Percentiles rank a stretch among this genome's conserved stretches.
phyloP scores from a whole-genome alignment of 1,139 yeast genomes.

The Scheffersomyces quercinus region DNA sequence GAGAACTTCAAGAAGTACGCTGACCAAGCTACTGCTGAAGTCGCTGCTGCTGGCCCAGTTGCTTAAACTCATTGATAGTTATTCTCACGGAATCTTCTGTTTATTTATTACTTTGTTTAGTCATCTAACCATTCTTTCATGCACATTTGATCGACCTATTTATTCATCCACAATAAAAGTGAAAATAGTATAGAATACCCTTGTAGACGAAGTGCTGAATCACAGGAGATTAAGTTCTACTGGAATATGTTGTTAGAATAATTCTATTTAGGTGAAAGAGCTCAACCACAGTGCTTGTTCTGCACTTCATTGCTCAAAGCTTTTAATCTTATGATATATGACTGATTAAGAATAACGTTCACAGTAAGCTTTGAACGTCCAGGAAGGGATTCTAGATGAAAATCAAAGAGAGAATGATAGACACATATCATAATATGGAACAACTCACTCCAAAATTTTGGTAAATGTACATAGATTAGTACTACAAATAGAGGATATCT shows the following conservation, averaged over 20 bases:
- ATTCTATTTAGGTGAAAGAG: not conserved
- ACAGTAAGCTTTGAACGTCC: no score
- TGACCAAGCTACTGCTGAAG: constrained; percentile 82
- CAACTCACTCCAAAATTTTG: no score
- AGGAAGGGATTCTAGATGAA: no score
- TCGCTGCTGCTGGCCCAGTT: constrained; percentile 88
- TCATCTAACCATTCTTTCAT: not conserved
- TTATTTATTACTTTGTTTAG: not conserved
- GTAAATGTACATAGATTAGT: no score
- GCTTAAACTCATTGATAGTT: constrained; percentile 20
- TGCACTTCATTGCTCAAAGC: not conserved
- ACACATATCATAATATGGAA: no score
- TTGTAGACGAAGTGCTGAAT: not conserved
- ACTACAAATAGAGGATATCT: no score
- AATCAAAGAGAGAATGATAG: no score
- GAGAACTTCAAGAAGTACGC: constrained; percentile 87
- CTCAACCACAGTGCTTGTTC: no score
- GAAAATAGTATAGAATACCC: not conserved
- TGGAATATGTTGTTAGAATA: no score
- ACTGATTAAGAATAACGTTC: no score
- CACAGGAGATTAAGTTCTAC: no score
- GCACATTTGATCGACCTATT: not conserved
- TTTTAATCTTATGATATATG: no score
- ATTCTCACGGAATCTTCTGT: not conserved
- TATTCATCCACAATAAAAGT: not conserved